Evolutionary conservation across 148 eudicot species (phyloP), one percentile per base, ranked within the genome.

Genomic region (Silene conica): DNA sequence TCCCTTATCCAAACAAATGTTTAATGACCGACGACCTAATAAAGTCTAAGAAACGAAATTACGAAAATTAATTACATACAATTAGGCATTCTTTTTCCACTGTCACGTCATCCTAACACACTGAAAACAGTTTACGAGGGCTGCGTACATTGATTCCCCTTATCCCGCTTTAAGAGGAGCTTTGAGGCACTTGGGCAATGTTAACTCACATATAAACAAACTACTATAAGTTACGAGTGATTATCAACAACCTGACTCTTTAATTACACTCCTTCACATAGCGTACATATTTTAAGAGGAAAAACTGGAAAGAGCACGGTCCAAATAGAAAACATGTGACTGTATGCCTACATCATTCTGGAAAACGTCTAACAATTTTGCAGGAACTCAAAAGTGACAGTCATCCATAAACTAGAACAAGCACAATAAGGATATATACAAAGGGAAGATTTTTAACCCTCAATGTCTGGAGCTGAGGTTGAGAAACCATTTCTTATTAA

Each of bases 401-500:
- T 1, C n/a, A 66, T 66, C 20, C 28, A 34, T 11, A 22, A 50
- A 63, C 18, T 18, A 56, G 10, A 31, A 52, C 52, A 41, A n/a
- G 4, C 41, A 9, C 41, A 9, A 56, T 18, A 21, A 71, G 26
- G 28, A 76, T 45, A 62, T 45, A 62, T 23, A n/a, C 16, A 62
- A 50, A 59, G 63, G 67, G n/a, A 60, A 64, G 7, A 19, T 15
- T 20, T 73, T 50, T 55, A 83, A 93, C 98, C 93, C 87, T 93
- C 98, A 60, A 87, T 76, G 80, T 87, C 90, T 65, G 90, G 93
- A 61, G 80, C 72, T 22, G 79, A 76, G 61, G 83, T 80, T 21
- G 94, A 86, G 73, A 72, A 76, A 64, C 83, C 81, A 60, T 57
- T 74, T 72, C 61, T 79, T 59, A 85, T 73, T 46, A 86, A 72